Conservation (phyloP, 768 basidiomycete genomes). For the Astraeus odoratus region DNA sequence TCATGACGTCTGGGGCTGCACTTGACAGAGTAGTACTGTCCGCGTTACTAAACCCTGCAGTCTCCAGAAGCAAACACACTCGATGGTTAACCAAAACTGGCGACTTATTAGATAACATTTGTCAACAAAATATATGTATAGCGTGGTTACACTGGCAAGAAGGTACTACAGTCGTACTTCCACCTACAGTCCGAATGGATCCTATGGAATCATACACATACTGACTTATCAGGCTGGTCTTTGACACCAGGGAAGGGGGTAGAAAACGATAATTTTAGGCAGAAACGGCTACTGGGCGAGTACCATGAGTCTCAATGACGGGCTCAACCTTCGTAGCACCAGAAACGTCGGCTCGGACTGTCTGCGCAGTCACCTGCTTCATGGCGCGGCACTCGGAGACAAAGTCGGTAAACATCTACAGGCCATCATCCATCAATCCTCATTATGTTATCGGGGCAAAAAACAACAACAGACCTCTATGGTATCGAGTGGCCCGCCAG, state of each 20-base stretch:
- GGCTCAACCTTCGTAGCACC: slow-evolving; percentile 16
- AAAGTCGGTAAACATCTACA: slow-evolving; percentile 92
- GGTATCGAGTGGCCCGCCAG: slow-evolving; percentile 97
- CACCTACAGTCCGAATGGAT: no score
- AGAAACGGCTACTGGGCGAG: slow-evolving; percentile 22
- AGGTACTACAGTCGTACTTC: no score
- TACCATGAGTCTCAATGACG: slow-evolving; percentile 13
- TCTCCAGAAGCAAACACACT: no score
- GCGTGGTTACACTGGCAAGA: no score
- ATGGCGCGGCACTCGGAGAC: slow-evolving; percentile 68
- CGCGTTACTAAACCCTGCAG: no score
- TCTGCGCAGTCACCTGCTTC: slow-evolving; percentile 31
- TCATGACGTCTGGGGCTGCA: slow-evolving; percentile 43
- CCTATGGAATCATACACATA: no score
- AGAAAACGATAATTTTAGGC: slow-evolving; percentile 14
- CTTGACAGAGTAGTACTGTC: no score
- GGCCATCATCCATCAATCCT: background rate
- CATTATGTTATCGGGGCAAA: background rate
- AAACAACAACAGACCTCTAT: slow-evolving; percentile 63
- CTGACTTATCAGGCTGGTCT: no score
- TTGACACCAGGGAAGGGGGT: background rate
- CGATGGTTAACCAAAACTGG: no score
- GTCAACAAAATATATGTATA: no score
- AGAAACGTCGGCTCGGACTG: slow-evolving; percentile 10
- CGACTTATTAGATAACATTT: no score